Conservation (phyloP, 2,329 filamentous ascomycete genomes). For the Neopestalotiopsis sp. region DNA sequence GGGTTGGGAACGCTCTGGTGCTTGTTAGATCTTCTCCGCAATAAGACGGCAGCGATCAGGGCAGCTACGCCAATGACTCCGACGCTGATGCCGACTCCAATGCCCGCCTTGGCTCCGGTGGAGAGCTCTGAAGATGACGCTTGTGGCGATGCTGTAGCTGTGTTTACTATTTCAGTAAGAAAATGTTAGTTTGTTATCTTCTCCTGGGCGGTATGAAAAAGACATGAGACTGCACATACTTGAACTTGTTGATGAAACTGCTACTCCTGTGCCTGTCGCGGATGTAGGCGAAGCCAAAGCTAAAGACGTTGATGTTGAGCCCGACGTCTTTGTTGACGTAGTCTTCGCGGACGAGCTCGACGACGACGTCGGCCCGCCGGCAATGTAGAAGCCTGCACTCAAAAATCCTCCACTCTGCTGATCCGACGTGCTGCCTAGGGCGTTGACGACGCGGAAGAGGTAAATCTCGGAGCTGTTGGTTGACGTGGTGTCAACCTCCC, state of each 20-base stretch:
- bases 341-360: slow-evolving; percentile 18
- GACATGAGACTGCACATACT: background rate
- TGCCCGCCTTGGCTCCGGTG: background rate
- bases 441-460: slow-evolving; percentile 28
- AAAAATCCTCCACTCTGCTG: slow-evolving; percentile 27
- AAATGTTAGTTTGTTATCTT: background rate
- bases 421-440: slow-evolving; percentile 22
- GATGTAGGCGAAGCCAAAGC: background rate
- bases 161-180: background rate
- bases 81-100: background rate
- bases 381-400: slow-evolving; percentile 29
- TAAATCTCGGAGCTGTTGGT: slow-evolving; percentile 31
- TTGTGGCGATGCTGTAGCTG: background rate
- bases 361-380: slow-evolving; percentile 16
- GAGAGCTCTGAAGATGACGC: background rate
- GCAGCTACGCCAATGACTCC: background rate
- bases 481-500: slow-evolving; percentile 29
- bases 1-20: background rate
- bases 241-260: background rate
- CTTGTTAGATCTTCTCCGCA: background rate
- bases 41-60: background rate
- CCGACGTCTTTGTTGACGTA: slow-evolving; percentile 23
- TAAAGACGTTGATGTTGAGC: background rate
- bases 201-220: background rate
- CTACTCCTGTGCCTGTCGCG: background rate